These are phyloP conservation scores for Cercophora sp. DNA, from an alignment of 495 filamentous ascomycete genomes.

Conservation along the genomic window DNA sequence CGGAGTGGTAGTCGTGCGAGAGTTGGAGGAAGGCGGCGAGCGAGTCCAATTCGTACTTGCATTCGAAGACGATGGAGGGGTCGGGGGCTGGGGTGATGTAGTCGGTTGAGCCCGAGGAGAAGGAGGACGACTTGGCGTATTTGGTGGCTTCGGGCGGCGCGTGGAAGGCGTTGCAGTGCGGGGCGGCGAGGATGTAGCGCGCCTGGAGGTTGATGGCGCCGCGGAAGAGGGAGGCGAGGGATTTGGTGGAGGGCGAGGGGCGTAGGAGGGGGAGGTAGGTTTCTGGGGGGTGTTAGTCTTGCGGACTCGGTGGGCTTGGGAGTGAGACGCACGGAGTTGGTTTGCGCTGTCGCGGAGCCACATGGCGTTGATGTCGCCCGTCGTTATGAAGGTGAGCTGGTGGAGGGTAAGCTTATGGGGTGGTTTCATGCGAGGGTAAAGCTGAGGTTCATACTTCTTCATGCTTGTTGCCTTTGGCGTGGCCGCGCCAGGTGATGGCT, in stretches of 20 bases:
- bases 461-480: constrained; percentile 38
- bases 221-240: constrained; percentile 55
- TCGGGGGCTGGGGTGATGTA: constrained; percentile 17
- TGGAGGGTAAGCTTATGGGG: background rate
- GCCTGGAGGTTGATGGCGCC: constrained; percentile 63
- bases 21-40: constrained; percentile 63
- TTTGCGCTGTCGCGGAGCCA: constrained; percentile 67
- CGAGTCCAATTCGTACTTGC: constrained; percentile 64
- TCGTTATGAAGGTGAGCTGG: constrained; percentile 45
- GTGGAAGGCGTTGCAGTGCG: constrained; percentile 63
- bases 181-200: constrained; percentile 52
- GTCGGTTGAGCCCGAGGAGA: constrained; percentile 22
- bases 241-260: constrained; percentile 40
- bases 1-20: constrained; percentile 52
- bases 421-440: too few relatives aligned
- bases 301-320: too few relatives aligned
- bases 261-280: constrained; percentile 55
- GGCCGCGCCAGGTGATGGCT: constrained; percentile 60
- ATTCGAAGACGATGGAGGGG: constrained; percentile 38
- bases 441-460: constrained; percentile 22
- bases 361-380: constrained; percentile 71
- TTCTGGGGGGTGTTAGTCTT: too few relatives aligned
- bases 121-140: constrained; percentile 23
- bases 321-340: too few relatives aligned
- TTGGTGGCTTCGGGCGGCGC: constrained; percentile 48